phyloP scores from a whole-genome alignment of 2,329 filamentous ascomycete genomes.

The Stachybotrys echinatus region DNA sequence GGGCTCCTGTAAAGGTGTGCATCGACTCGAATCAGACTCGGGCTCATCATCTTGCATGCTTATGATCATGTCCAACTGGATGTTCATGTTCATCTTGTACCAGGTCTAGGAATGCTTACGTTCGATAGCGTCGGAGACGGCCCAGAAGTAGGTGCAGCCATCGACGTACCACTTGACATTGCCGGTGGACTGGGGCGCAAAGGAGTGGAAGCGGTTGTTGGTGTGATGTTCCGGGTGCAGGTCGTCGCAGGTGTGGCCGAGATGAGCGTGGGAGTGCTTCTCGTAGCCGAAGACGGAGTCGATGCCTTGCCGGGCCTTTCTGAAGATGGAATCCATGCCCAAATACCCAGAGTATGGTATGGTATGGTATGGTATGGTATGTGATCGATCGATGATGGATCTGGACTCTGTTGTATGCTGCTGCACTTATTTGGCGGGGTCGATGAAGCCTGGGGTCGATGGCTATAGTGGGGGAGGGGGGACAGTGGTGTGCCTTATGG shows the following conservation, averaged over 20 bases:
- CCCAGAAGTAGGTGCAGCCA: slow-evolving; percentile 90
- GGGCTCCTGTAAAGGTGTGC: slow-evolving; percentile 48
- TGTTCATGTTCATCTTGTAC: neutral
- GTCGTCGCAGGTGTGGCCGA: slow-evolving; percentile 33
- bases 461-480: too few species aligned
- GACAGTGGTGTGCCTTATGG: too few species aligned
- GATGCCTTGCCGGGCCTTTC: slow-evolving; percentile 3
- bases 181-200: slow-evolving; percentile 67
- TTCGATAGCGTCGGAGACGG: slow-evolving; percentile 83
- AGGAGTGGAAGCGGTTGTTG: slow-evolving; percentile 56
- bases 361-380: neutral
- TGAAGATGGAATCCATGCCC: neutral
- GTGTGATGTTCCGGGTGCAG: slow-evolving; percentile 36
- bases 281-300: slow-evolving; percentile 28
- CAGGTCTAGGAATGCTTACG: slow-evolving; percentile 37
- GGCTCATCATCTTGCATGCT: too few species aligned
- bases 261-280: slow-evolving; percentile 39
- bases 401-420: too few species aligned
- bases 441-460: too few species aligned
- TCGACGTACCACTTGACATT: slow-evolving; percentile 97
- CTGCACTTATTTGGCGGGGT: too few species aligned
- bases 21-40: too few species aligned
- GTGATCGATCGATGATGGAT: too few species aligned
- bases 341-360: neutral
- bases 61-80: too few species aligned